Conservation (phyloP, 441 rosid species). For the Brassica hybrid region DNA sequence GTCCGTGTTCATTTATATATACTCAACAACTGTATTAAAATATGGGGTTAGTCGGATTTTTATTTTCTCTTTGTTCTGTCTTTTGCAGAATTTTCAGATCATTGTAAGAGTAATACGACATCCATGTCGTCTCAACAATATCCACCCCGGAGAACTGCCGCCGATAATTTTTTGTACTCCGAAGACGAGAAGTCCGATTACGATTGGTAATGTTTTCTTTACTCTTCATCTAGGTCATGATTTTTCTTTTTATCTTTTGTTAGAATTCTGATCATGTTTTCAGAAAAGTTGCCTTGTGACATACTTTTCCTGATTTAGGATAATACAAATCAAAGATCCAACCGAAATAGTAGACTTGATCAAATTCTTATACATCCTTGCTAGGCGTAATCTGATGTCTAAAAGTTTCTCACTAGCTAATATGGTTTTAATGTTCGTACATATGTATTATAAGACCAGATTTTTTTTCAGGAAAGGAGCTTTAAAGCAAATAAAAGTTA, state of each 20-base stretch:
- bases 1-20: constrained; percentile 21
- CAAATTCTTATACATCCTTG: constrained; percentile 15
- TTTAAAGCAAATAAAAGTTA: background rate
- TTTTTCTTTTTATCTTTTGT: background rate
- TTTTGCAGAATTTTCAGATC: constrained; percentile 11
- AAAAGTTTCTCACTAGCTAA: background rate
- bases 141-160: constrained; percentile 37
- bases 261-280: background rate
- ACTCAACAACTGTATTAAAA: background rate
- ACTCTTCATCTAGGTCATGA: background rate
- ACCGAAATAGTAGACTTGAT: background rate
- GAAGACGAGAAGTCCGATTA: constrained; percentile 40
- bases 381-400: background rate
- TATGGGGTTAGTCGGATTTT: background rate
- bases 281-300: background rate
- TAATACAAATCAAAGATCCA: background rate
- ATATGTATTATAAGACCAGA: background rate
- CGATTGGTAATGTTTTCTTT: constrained; percentile 29
- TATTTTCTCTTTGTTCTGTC: constrained; percentile 28
- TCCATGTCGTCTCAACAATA: constrained; percentile 33
- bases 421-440: background rate
- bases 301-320: background rate
- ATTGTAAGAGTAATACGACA: background rate
- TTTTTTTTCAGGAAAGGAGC: background rate
- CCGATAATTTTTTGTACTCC: constrained; percentile 33